Conservation (phyloP, 2,329 filamentous ascomycete genomes). For the Colletotrichum navitas region DNA sequence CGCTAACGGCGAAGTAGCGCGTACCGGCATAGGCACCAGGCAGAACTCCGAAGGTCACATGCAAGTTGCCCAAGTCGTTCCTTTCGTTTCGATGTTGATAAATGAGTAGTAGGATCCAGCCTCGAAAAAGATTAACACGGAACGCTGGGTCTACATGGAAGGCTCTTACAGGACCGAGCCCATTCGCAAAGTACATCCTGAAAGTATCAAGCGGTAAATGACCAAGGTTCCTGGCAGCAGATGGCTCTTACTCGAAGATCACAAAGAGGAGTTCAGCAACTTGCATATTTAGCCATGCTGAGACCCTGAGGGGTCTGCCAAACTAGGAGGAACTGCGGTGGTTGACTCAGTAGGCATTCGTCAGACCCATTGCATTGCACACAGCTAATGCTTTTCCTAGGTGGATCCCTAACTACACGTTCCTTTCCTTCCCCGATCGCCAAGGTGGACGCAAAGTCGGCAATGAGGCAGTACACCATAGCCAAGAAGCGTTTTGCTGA, state of each 20-base stretch:
- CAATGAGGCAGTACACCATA: constrained; percentile 53
- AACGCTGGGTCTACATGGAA: constrained; percentile 62
- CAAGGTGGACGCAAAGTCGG: constrained; percentile 57
- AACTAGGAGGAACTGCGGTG: constrained; percentile 55
- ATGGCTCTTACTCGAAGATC: constrained; percentile 41
- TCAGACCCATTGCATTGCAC: neutral
- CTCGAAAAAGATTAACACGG: constrained; percentile 54
- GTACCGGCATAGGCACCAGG: constrained; percentile 62
- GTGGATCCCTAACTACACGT: constrained; percentile 59
- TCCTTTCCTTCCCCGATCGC: constrained; percentile 60
- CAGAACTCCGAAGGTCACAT: constrained; percentile 48
- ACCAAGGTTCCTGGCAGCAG: constrained; percentile 31
- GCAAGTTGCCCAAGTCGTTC: constrained; percentile 53
- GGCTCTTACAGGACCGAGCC: constrained; percentile 51
- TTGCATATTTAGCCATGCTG: constrained; percentile 44
- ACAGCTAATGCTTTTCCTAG: neutral
- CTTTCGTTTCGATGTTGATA: constrained; percentile 30
- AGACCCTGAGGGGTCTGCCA: constrained; percentile 48
- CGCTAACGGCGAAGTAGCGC: constrained; percentile 58
- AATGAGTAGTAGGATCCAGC: constrained; percentile 56
- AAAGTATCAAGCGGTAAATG: constrained; percentile 32
- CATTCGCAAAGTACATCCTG: constrained; percentile 44
- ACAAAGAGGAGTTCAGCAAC: constrained; percentile 47
- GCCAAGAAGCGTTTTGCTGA: constrained; percentile 51
- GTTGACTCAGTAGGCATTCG: constrained; percentile 46